phyloP scores from a whole-genome alignment of 257 asterid genomes.

The Cruciata laevipes region DNA sequence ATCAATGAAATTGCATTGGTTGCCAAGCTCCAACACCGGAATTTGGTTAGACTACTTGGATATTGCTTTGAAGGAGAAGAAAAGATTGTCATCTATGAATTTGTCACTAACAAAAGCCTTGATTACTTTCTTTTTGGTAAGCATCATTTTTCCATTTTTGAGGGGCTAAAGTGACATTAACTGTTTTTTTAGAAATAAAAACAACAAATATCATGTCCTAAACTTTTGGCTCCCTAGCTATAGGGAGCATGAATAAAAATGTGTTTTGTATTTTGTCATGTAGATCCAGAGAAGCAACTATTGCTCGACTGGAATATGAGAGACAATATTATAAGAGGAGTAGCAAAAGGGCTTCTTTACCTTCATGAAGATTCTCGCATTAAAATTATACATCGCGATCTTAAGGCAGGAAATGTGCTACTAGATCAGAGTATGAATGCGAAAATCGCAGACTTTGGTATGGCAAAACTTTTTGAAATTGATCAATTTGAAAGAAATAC shows the following conservation, averaged over 20 bases:
- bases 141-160: too few relatives aligned
- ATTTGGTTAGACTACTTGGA: constrained; percentile 22
- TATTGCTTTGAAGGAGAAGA: constrained; percentile 23
- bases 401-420: not conserved
- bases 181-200: too few relatives aligned
- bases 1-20: constrained; percentile 22
- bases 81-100: constrained; percentile 27
- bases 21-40: constrained; percentile 25
- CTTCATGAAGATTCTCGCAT: not conserved
- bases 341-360: not conserved
- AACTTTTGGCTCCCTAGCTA: too few relatives aligned
- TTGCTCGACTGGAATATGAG: not conserved
- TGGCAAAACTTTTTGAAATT: not conserved
- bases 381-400: not conserved
- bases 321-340: not conserved
- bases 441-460: not conserved
- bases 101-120: constrained; percentile 24
- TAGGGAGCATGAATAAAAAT: too few relatives aligned
- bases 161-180: too few relatives aligned
- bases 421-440: not conserved
- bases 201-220: too few relatives aligned
- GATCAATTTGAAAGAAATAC: not conserved
- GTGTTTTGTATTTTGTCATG: not conserved
- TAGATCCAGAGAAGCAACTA: not conserved
- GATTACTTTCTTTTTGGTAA: constrained; percentile 26